Conservation (phyloP, 495 filamentous ascomycete species). For the Podospora fimiseda region DNA sequence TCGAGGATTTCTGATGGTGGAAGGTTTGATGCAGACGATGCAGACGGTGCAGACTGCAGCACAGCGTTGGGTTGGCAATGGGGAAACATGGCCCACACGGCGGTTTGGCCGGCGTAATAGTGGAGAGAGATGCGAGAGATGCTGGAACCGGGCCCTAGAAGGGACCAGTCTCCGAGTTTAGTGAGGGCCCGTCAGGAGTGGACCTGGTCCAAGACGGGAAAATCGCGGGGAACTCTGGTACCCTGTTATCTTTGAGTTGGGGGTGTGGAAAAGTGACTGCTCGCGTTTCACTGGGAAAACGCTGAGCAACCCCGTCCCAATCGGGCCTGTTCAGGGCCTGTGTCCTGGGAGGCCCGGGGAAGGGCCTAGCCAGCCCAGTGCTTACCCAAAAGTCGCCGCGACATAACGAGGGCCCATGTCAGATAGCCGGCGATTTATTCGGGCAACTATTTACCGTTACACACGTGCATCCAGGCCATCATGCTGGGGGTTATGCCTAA, state of each 20-base stretch:
- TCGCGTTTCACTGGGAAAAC: slow-evolving; percentile 26
- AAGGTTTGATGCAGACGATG: slow-evolving; percentile 9
- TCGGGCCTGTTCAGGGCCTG: slow-evolving; percentile 30
- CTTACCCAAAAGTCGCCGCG: neutral
- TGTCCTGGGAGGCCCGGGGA: slow-evolving; percentile 15
- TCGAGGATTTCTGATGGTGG: too few relatives aligned
- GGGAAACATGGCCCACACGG: slow-evolving; percentile 36
- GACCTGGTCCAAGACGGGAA: slow-evolving; percentile 5
- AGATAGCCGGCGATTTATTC: slow-evolving; percentile 17
- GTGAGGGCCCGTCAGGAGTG: slow-evolving; percentile 1
- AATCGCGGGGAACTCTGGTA: slow-evolving; percentile 12
- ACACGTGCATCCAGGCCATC: neutral
- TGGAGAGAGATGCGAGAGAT: too few relatives aligned
- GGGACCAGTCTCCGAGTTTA: neutral
- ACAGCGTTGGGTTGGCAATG: slow-evolving; percentile 13
- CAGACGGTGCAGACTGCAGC: too few relatives aligned
- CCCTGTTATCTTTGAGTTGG: slow-evolving; percentile 15
- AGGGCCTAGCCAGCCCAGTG: slow-evolving; percentile 7
- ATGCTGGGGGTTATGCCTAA: neutral
- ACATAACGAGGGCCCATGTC: neutral
- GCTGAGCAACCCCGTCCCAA: slow-evolving; percentile 22
- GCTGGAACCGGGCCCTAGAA: slow-evolving; percentile 24
- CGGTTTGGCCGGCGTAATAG: slow-evolving; percentile 52
- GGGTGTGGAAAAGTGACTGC: slow-evolving; percentile 8
- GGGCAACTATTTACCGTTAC: neutral